These are phyloP conservation scores for Pleurotus ostreatus DNA, from an alignment of 768 basidiomycete genomes.

Conservation along the genomic window DNA sequence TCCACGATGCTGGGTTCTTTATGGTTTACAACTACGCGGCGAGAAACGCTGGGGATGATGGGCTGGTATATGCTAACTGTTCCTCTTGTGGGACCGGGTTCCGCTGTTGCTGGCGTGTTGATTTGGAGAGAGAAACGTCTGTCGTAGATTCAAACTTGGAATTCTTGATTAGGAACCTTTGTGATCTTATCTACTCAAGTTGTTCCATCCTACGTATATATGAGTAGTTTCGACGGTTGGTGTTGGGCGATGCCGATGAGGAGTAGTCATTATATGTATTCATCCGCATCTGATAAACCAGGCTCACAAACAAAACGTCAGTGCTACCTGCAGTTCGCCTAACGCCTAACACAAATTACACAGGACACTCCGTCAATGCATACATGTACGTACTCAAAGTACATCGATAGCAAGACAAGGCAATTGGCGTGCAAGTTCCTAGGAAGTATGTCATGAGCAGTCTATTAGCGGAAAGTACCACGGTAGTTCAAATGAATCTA, in stretches of 20 bases:
- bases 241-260: too few relatives aligned
- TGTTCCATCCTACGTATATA: too few relatives aligned
- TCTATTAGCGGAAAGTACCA: conserved; percentile 6
- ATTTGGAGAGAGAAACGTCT: neutral
- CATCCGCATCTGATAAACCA: too few relatives aligned
- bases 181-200: too few relatives aligned
- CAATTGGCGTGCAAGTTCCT: neutral
- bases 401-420: neutral
- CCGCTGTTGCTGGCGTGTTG: neutral
- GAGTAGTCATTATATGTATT: too few relatives aligned
- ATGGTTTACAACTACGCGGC: neutral
- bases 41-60: neutral
- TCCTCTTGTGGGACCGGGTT: neutral
- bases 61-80: neutral
- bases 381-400: neutral
- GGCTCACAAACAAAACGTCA: too few relatives aligned
- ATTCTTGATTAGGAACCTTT: too few relatives aligned
- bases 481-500: conserved; percentile 5
- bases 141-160: neutral
- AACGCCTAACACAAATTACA: too few relatives aligned
- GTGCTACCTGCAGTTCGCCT: too few relatives aligned
- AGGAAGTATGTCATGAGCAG: neutral
- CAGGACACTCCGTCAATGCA: neutral
- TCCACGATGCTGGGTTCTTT: neutral
- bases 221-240: too few relatives aligned